Evolutionary conservation across 2,329 filamentous ascomycete genomes (phyloP).

Genomic region (Fusarium redolens): DNA sequence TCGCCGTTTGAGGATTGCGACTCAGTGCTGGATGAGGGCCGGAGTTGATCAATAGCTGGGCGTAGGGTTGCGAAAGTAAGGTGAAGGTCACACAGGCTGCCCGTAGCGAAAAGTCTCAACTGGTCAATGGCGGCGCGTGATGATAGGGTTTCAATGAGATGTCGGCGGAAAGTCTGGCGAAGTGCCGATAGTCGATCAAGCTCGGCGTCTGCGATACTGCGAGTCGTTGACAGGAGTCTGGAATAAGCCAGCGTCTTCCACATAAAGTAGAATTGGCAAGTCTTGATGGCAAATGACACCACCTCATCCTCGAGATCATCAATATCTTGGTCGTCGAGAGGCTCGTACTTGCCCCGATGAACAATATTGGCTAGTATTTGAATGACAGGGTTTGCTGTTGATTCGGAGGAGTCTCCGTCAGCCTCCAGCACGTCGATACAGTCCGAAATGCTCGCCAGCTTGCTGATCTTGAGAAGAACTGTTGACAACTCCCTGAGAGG

Average conservation of each 20-base stretch:
- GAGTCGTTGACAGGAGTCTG: conserved; percentile 65
- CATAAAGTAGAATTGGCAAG: conserved; percentile 90
- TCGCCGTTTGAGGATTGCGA: conserved; percentile 41
- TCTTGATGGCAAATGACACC: conserved; percentile 79
- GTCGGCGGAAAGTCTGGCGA: conserved; percentile 68
- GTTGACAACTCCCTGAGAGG: conserved; percentile 78
- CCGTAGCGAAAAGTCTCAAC: conserved; percentile 79
- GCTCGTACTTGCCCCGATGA: conserved; percentile 76
- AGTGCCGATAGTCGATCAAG: conserved; percentile 69
- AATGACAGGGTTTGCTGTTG: conserved; percentile 63
- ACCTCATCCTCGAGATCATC: conserved; percentile 84
- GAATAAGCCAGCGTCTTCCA: conserved; percentile 81
- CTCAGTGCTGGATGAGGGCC: conserved; percentile 41
- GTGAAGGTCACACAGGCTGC: conserved; percentile 84
- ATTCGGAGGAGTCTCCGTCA: conserved; percentile 60
- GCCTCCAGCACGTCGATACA: conserved; percentile 80
- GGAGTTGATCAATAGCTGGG: conserved; percentile 59
- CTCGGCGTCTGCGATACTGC: conserved; percentile 65
- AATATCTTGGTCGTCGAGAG: conserved; percentile 75
- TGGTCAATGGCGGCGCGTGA: conserved; percentile 79
- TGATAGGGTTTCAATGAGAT: conserved; percentile 75
- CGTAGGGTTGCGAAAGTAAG: conserved; percentile 81
- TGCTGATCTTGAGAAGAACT: conserved; percentile 81
- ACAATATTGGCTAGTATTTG: conserved; percentile 79
- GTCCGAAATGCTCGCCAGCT: conserved; percentile 82